phyloP scores from a whole-genome alignment of 345 rosid genomes.

The Melaleuca alternifolia region DNA sequence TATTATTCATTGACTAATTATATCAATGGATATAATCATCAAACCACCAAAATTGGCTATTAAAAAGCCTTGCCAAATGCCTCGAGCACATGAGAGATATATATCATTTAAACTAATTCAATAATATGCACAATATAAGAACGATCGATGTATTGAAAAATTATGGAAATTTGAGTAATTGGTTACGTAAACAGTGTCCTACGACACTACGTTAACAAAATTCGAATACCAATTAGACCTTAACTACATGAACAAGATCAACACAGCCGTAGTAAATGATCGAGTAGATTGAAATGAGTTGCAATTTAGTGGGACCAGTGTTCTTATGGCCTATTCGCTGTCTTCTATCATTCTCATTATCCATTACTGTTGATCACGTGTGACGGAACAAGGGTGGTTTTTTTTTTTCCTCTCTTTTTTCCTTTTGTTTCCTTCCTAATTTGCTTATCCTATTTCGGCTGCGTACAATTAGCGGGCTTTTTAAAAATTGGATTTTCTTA shows the following conservation, averaged over 20 bases:
- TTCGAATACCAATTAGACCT: background rate
- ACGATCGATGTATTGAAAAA: background rate
- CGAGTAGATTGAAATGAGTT: no score
- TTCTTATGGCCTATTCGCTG: no score
- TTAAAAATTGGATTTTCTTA: background rate
- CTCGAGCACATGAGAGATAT: background rate
- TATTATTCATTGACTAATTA: no score
- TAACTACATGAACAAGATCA: background rate
- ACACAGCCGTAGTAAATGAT: background rate
- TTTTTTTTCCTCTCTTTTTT: no score
- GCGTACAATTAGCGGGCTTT: background rate
- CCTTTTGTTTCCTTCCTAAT: no score
- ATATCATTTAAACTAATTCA: no score
- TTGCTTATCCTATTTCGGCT: background rate
- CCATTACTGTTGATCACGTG: no score
- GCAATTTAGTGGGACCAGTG: no score
- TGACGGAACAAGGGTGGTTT: no score
- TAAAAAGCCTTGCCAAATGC: background rate
- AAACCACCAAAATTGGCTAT: background rate
- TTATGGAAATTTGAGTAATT: background rate
- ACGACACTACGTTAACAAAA: background rate
- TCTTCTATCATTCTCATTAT: no score
- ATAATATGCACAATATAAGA: background rate
- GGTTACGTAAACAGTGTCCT: background rate
- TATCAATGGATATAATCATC: no score